Percentiles rank a stretch among this genome's conserved stretches.
These are phyloP conservation scores for Calonectria crousiana DNA, from an alignment of 2,329 filamentous ascomycete genomes.

Conservation along the genomic window DNA sequence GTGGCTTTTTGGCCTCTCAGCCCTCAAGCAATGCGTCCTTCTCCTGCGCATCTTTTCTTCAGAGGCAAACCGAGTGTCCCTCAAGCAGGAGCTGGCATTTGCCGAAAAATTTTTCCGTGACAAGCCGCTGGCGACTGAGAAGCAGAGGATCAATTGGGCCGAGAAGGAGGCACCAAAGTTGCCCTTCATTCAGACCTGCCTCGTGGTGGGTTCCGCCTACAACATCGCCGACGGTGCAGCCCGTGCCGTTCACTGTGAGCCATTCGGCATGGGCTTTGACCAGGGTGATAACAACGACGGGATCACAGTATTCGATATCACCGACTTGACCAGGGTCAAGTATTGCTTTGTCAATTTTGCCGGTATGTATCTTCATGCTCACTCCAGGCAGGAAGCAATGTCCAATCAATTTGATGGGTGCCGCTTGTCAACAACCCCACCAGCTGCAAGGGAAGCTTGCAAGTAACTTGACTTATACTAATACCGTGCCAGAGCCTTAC, in stretches of 20 bases:
- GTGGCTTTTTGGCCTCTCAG: conserved; percentile 25
- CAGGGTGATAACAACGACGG: conserved; percentile 14
- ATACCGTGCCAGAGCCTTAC: neutral
- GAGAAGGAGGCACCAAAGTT: neutral
- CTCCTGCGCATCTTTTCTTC: conserved; percentile 28
- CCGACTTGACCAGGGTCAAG: neutral
- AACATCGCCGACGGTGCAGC: neutral
- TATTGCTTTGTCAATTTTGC: conserved; percentile 21
- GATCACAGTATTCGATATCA: conserved; percentile 21
- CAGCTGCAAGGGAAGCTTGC: neutral
- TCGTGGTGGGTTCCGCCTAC: conserved; percentile 18
- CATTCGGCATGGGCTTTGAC: conserved; percentile 4
- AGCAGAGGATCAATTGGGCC: neutral
- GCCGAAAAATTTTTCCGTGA: conserved; percentile 4
- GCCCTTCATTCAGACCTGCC: conserved; percentile 25
- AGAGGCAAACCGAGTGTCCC: conserved; percentile 12
- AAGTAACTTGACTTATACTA: neutral
- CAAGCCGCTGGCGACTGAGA: neutral
- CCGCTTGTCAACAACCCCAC: neutral
- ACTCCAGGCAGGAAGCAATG: neutral
- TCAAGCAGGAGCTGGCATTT: conserved; percentile 20
- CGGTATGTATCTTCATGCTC: neutral
- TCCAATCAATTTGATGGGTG: neutral
- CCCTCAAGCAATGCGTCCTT: conserved; percentile 20
- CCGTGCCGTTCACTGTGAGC: neutral